These are phyloP conservation scores for Spizellomyces punctatus DNA, from an alignment of 192 early-diverging fungal species.

Conservation along the genomic window DNA sequence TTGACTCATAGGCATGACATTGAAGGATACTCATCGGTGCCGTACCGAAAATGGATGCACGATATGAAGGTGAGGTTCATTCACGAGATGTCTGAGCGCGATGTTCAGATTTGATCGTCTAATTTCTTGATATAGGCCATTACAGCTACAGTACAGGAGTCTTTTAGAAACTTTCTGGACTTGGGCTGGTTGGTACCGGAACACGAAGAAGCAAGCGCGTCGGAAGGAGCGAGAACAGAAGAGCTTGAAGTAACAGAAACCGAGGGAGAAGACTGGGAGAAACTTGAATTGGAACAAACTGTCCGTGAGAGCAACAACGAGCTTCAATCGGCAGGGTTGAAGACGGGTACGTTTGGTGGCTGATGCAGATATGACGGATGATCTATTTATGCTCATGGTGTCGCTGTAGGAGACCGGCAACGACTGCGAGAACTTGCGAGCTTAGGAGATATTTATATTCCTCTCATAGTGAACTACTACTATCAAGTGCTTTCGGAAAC, in stretches of 20 bases:
- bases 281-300: too few species aligned
- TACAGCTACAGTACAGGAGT: neutral
- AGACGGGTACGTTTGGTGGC: slow-evolving; percentile 1
- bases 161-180: neutral
- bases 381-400: neutral
- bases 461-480: slow-evolving; percentile 69
- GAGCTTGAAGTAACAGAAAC: too few species aligned
- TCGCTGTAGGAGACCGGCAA: neutral
- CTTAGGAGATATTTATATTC: slow-evolving; percentile 48
- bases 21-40: slow-evolving; percentile 11
- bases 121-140: neutral
- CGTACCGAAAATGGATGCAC: slow-evolving; percentile 12
- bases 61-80: slow-evolving; percentile 9
- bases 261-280: too few species aligned
- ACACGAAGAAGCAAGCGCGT: too few species aligned
- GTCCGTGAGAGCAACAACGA: too few species aligned
- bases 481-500: slow-evolving; percentile 73
- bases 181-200: neutral
- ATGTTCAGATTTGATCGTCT: too few species aligned
- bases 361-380: neutral
- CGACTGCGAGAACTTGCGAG: slow-evolving; percentile 19
- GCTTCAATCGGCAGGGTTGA: neutral
- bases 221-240: too few species aligned
- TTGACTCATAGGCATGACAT: neutral
- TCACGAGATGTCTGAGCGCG: too few species aligned